These are phyloP conservation scores for Alnus glutinosa DNA, from an alignment of 306 rosid species.

Conservation along the genomic window DNA sequence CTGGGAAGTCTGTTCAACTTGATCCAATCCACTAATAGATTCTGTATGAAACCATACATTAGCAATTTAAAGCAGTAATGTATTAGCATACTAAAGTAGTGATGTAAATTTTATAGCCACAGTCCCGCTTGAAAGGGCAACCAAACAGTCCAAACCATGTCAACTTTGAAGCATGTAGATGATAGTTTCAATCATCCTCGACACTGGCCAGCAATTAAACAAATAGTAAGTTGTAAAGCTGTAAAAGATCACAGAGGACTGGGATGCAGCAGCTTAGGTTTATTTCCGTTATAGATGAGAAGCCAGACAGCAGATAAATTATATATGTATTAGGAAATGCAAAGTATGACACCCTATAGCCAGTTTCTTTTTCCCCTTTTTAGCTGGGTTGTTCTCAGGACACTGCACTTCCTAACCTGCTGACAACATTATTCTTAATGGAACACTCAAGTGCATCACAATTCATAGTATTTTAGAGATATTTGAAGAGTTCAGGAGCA, in stretches of 20 bases:
- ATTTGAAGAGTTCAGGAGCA: background rate
- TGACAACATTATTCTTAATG: background rate
- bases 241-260: background rate
- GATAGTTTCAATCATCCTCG: background rate
- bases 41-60: constrained; percentile 35
- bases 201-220: background rate
- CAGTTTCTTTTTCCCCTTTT: background rate
- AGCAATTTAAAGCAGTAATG: background rate
- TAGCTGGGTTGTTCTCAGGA: background rate
- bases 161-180: background rate
- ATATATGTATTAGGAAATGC: background rate
- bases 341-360: background rate
- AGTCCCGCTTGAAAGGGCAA: constrained; percentile 1
- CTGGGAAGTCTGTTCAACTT: constrained; percentile 64
- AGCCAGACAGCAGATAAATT: background rate
- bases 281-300: background rate
- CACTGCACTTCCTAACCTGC: background rate
- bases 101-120: background rate
- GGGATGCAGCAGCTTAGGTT: background rate
- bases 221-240: background rate
- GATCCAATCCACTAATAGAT: constrained; percentile 68
- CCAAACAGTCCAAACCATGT: background rate
- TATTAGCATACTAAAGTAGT: background rate
- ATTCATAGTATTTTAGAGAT: background rate
- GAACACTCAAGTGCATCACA: background rate